These are phyloP conservation scores for Quercus mongolica DNA, from an alignment of 306 rosid genomes.

Conservation along the genomic window DNA sequence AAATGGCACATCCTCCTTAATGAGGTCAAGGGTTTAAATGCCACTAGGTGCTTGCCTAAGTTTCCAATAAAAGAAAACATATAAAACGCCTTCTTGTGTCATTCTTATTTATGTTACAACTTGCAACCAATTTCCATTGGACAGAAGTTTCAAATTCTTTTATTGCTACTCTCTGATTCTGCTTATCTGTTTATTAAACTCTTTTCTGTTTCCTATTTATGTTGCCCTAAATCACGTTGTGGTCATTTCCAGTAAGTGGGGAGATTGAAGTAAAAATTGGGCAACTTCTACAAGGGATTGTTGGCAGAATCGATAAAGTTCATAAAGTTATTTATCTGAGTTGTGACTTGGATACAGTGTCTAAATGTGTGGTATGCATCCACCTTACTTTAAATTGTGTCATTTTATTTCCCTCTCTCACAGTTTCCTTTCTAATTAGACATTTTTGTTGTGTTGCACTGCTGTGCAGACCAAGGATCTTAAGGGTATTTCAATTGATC, in stretches of 20 bases:
- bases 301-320: conserved; percentile 68
- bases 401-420: not conserved
- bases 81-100: not conserved
- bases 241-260: conserved; percentile 34
- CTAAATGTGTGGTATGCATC: conserved; percentile 72
- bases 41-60: no score
- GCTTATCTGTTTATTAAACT: not conserved
- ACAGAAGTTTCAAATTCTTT: not conserved
- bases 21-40: no score
- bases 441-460: conserved; percentile 17
- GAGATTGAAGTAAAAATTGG: conserved; percentile 51
- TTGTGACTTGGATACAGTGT: conserved; percentile 61
- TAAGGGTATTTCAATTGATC: conserved; percentile 87
- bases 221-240: not conserved
- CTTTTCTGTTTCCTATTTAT: not conserved
- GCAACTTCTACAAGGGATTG: conserved; percentile 75
- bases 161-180: not conserved
- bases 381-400: not conserved
- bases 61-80: no score
- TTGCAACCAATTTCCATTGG: not conserved
- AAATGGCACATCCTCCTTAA: no score
- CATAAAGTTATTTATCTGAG: conserved; percentile 75
- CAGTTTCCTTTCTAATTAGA: conserved; percentile 18
- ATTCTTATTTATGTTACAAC: not conserved
- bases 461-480: conserved; percentile 75